These are phyloP conservation scores for Phytophthora parvispora DNA, from an alignment of 352 stramenopile species.

Conservation along the genomic window DNA sequence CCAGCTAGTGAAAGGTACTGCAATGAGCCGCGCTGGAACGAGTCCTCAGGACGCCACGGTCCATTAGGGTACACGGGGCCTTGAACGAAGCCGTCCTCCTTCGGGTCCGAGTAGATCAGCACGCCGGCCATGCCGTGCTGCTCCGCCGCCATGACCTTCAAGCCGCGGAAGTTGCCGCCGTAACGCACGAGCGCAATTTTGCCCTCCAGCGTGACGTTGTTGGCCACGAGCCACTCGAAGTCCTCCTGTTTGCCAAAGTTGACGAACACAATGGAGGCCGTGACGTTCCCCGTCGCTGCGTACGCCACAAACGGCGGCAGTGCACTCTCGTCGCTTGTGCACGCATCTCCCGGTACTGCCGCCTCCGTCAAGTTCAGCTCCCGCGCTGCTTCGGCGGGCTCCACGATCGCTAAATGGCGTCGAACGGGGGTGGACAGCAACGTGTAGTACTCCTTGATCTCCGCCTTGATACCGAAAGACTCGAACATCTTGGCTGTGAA, in stretches of 20 bases:
- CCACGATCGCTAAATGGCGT: conserved; percentile 51
- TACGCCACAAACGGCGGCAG: conserved; percentile 66
- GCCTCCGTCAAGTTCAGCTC: conserved; percentile 70
- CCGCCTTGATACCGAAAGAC: conserved; percentile 57
- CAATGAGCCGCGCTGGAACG: conserved; percentile 89
- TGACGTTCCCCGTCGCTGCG: conserved; percentile 39
- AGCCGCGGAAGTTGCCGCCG: conserved; percentile 60
- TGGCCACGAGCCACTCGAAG: conserved; percentile 69
- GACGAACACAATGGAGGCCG: conserved; percentile 78
- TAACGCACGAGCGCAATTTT: conserved; percentile 86
- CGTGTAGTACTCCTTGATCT: conserved; percentile 73
- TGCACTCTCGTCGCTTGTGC: conserved; percentile 61
- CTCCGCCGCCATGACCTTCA: conserved; percentile 82
- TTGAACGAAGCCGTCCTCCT: conserved; percentile 78
- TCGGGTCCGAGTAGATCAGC: conserved; percentile 91
- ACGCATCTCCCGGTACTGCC: conserved; percentile 63
- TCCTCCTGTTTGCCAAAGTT: conserved; percentile 84
- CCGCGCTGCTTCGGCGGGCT: conserved; percentile 27
- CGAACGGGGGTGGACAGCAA: conserved; percentile 69
- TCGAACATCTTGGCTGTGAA: conserved; percentile 44
- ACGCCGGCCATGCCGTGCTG: conserved; percentile 68
- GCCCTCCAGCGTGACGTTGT: conserved; percentile 66
- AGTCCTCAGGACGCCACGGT: conserved; percentile 66
- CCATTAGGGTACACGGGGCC: conserved; percentile 52
- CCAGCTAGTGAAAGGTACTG: conserved; percentile 83